Conservation (phyloP, 2,329 filamentous ascomycete genomes). For the Neofusicoccum sp. region DNA sequence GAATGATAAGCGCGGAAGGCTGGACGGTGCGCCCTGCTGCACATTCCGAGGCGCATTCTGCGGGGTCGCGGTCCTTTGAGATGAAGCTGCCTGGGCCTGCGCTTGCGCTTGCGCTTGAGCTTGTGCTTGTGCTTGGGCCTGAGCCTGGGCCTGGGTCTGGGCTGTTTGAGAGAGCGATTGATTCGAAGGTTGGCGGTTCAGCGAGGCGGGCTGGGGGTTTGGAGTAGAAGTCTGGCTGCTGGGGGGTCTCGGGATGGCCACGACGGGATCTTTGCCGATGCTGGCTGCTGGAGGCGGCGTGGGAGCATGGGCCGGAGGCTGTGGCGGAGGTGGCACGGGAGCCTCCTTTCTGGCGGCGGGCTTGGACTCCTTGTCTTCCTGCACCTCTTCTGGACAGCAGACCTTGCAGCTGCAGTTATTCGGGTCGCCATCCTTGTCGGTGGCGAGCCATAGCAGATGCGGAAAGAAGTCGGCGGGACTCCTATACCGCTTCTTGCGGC, state of each 20-base stretch:
- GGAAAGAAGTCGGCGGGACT: conserved; percentile 61
- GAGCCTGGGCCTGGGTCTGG: no score
- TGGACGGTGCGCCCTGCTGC: background rate
- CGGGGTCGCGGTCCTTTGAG: background rate
- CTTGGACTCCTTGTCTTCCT: conserved; percentile 38
- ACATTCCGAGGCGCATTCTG: background rate
- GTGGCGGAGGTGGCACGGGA: conserved; percentile 19
- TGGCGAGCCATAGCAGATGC: conserved; percentile 57
- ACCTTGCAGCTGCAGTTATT: conserved; percentile 59
- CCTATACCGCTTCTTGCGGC: conserved; percentile 56
- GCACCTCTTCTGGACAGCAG: conserved; percentile 54
- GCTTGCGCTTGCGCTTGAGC: background rate
- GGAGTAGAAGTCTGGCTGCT: conserved; percentile 18
- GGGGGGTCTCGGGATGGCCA: background rate
- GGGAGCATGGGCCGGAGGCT: background rate
- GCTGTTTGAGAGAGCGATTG: no score
- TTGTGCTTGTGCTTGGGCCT: background rate
- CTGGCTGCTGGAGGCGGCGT: background rate
- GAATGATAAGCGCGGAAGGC: conserved; percentile 29
- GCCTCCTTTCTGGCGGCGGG: conserved; percentile 30
- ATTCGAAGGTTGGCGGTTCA: conserved; percentile 19
- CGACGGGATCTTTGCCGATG: background rate
- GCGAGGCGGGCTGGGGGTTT: conserved; percentile 17
- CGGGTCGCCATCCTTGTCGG: conserved; percentile 52
- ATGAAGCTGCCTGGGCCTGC: background rate